A percentile compares a stretch with the other conserved stretches of the same genome.
These are phyloP conservation scores for Ensete glaucum DNA, from an alignment of 176 grass and related monocot genomes.

Conservation along the genomic window DNA sequence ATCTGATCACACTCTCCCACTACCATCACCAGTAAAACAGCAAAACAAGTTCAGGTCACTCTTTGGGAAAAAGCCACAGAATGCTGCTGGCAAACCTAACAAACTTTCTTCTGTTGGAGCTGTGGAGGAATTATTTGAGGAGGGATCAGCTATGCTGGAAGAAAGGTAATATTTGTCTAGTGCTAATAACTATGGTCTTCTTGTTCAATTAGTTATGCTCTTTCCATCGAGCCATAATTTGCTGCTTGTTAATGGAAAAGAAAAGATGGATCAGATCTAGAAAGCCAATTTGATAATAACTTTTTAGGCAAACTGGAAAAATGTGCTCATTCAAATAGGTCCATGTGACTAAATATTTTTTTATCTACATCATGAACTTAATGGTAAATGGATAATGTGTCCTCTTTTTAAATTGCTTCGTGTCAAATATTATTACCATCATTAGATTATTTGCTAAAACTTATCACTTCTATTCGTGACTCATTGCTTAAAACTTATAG, in stretches of 20 bases:
- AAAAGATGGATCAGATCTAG: neutral
- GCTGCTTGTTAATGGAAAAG: neutral
- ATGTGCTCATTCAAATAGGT: neutral
- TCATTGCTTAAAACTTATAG: neutral
- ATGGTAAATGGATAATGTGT: too few relatives aligned
- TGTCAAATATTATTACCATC: too few relatives aligned
- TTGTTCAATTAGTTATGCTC: neutral
- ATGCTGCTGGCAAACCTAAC: constrained; percentile 47
- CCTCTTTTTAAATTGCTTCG: too few relatives aligned
- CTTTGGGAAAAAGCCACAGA: constrained; percentile 56
- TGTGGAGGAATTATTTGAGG: constrained; percentile 92
- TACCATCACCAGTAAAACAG: constrained; percentile 57
- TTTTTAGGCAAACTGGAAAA: neutral
- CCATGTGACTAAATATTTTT: neutral
- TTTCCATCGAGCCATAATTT: constrained; percentile 1
- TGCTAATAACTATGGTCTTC: neutral
- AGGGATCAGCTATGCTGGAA: constrained; percentile 89
- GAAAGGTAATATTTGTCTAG: constrained; percentile 47
- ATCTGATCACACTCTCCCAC: constrained; percentile 45
- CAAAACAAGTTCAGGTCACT: constrained; percentile 69
- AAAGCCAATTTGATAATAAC: neutral
- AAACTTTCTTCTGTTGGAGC: constrained; percentile 47
- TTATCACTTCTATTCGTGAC: too few relatives aligned
- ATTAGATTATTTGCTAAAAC: too few relatives aligned
- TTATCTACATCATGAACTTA: neutral